phyloP scores from a whole-genome alignment of 2,329 filamentous ascomycete genomes.

The Colletotrichum tropicicola region DNA sequence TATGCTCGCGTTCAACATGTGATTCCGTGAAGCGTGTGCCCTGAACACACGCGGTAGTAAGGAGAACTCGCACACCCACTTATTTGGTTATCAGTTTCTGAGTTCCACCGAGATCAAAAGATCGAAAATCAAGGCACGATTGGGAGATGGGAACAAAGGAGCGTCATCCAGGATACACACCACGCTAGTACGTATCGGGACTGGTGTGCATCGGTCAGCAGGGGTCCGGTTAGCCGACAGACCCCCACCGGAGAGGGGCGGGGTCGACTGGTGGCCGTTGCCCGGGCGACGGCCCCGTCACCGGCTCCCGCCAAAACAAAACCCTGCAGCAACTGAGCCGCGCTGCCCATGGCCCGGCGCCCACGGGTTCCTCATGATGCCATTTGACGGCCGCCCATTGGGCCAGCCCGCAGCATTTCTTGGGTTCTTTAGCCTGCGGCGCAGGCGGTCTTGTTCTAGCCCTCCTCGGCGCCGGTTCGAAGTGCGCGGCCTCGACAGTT shows the following conservation, averaged over 20 bases:
- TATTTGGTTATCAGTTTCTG: not conserved
- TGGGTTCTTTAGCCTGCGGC: not conserved
- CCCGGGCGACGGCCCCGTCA: constrained; percentile 1
- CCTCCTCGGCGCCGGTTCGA: not conserved
- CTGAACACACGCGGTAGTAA: too few relatives aligned
- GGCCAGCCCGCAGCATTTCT: not conserved
- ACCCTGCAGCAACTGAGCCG: too few relatives aligned
- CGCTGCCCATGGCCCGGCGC: too few relatives aligned
- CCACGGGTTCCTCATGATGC: constrained; percentile 16
- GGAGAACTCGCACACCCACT: too few relatives aligned
- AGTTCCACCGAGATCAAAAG: not conserved
- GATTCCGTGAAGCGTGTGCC: too few relatives aligned
- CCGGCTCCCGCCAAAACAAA: constrained; percentile 2
- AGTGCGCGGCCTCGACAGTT: constrained; percentile 1
- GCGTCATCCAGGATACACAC: not conserved
- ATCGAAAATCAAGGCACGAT: not conserved
- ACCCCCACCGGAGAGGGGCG: not conserved
- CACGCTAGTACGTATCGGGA: not conserved
- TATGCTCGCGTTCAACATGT: constrained; percentile 10
- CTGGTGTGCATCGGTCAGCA: not conserved
- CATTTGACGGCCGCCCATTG: constrained; percentile 6
- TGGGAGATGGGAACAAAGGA: constrained; percentile 9
- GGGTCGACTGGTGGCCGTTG: not conserved
- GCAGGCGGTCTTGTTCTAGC: too few relatives aligned
- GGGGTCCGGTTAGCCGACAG: not conserved